Percentiles rank a stretch among this genome's conserved stretches.
Evolutionary conservation across 2,329 filamentous ascomycete species (phyloP).

Genomic region (Aspergillus pseudoterreus): DNA sequence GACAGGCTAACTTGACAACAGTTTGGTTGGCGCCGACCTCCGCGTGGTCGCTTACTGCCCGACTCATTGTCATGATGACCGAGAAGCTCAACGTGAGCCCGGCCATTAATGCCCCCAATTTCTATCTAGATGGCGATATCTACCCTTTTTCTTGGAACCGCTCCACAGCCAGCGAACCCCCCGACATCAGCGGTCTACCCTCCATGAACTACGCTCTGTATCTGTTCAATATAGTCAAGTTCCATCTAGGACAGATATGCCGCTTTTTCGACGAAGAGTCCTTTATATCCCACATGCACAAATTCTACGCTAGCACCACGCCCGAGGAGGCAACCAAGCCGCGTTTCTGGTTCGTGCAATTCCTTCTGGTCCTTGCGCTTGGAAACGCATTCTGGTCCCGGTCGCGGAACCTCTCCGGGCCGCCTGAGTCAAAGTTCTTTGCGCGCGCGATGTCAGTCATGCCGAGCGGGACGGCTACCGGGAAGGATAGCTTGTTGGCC

Average conservation of each 20-base stretch:
- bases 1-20: not conserved
- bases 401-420: slow-evolving; percentile 7
- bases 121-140: slow-evolving; percentile 25
- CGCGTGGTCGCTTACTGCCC: slow-evolving; percentile 22
- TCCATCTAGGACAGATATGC: slow-evolving; percentile 38
- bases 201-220: slow-evolving; percentile 25
- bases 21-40: slow-evolving; percentile 23
- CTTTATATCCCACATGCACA: slow-evolving; percentile 24
- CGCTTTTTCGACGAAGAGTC: slow-evolving; percentile 32
- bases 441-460: slow-evolving; percentile 30
- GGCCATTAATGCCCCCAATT: slow-evolving; percentile 19
- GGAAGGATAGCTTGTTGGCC: slow-evolving; percentile 37
- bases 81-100: slow-evolving; percentile 23
- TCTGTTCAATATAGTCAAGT: slow-evolving; percentile 31
- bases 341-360: slow-evolving; percentile 23
- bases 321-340: slow-evolving; percentile 14
- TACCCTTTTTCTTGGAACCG: slow-evolving; percentile 22
- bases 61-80: slow-evolving; percentile 21
- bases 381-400: slow-evolving; percentile 15
- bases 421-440: slow-evolving; percentile 18
- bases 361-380: slow-evolving; percentile 13
- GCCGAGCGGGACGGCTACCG: slow-evolving; percentile 31
- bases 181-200: slow-evolving; percentile 32
- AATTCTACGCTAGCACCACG: slow-evolving; percentile 21
- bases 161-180: slow-evolving; percentile 10